Evolutionary conservation across 805 yeast species (phyloP), one percentile per base, ranked within the genome.

Genomic region (Saccharomycopsis capsularis): DNA sequence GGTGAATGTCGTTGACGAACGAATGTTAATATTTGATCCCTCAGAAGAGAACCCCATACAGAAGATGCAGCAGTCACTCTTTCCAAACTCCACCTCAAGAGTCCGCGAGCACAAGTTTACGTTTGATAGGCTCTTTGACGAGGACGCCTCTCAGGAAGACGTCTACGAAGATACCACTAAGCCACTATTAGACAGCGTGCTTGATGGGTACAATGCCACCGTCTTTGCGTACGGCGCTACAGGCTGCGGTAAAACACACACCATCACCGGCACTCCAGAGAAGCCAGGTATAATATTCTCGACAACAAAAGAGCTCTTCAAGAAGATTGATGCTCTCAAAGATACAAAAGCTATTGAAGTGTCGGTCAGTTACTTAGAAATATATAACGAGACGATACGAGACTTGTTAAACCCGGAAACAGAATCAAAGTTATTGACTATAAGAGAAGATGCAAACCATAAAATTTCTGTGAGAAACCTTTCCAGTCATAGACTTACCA

Each of bases 221-320:
- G 87, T 90, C 0, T 90, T 90, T 68, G 97, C 98, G 0, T 90
- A 90, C 62, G 98, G 98, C 1, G 95, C 98, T 25, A 90, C 98
- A 0, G 98, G 98, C 0, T 90, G 97, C 64, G 98, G 98, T n/a
- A 90, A 90, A 61, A 90, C 97, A 0, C 88, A 84, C 62, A 90
- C 98, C 0, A 85, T 90, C 29, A 76, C 83, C 61, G 96, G 96
- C 0, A 75, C 81, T 0, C 73, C 79, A 0, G 75, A 75, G 2
- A 66, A 74, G 23, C 96, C 95, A 0, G 96, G 96, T 0, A 76
- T 90, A 13, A 83, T 88, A 0, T 85, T 81, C 57, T 66, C 82
- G 38, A 82, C 96, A 0, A 80, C 87, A 82, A 70, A 77, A 53
- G 95, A 86, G 51, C 67, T 91, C 30, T 89, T 82, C 61, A 67